phyloP scores from a whole-genome alignment of 768 basidiomycete genomes.

The Leccinum barrowsii region DNA sequence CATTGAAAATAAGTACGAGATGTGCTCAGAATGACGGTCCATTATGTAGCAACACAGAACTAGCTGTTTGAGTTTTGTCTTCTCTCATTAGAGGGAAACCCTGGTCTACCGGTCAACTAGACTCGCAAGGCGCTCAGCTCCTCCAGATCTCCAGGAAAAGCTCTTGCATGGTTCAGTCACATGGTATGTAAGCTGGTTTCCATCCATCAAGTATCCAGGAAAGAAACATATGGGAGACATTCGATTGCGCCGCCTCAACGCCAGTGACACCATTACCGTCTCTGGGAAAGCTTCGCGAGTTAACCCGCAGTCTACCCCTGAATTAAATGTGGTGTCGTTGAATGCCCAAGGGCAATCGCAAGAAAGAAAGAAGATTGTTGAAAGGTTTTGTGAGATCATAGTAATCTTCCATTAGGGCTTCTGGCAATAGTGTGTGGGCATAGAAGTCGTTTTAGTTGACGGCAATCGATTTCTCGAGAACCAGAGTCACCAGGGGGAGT shows the following conservation, averaged over 20 bases:
- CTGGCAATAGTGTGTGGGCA: background rate
- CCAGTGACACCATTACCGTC: background rate
- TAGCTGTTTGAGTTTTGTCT: background rate
- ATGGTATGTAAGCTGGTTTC: background rate
- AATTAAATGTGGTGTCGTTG: background rate
- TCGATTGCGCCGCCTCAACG: background rate
- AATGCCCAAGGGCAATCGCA: background rate
- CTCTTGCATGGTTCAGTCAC: background rate
- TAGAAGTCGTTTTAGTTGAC: too few relatives aligned
- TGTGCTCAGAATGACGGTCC: background rate
- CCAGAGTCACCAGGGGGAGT: background rate
- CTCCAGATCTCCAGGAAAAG: background rate
- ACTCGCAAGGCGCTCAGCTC: background rate
- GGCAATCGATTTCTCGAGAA: background rate
- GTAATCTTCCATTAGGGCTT: background rate
- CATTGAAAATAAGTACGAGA: too few relatives aligned
- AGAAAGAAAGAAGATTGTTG: background rate
- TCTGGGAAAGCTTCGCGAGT: background rate
- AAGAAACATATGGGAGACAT: background rate
- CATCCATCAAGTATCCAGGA: background rate
- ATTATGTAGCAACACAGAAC: background rate
- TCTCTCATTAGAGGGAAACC: background rate
- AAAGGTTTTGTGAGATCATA: background rate
- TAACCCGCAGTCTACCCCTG: background rate
- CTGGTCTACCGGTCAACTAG: background rate